Evolutionary conservation across 192 early-diverging fungal genomes (phyloP).

Genomic region (Linnemannia zychae): DNA sequence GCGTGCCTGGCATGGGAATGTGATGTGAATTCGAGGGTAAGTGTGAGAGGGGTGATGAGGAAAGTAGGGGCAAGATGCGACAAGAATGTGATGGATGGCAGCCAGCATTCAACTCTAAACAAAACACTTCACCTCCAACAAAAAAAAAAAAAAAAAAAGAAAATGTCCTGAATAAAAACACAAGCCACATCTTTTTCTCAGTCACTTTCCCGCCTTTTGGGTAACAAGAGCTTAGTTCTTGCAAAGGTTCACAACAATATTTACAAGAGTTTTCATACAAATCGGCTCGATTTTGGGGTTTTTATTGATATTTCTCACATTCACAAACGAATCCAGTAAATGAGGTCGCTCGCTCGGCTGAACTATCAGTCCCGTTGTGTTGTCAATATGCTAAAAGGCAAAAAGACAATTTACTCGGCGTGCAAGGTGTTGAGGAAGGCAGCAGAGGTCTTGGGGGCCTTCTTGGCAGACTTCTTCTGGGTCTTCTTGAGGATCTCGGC

Average conservation of each 20-base stretch:
- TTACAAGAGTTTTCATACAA: constrained; percentile 13
- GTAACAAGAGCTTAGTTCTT: too few species aligned
- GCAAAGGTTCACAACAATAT: background rate
- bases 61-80: background rate
- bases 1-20: constrained; percentile 32
- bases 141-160: constrained; percentile 32
- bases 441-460: constrained; percentile 58
- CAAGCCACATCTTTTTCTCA: constrained; percentile 22
- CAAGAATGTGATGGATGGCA: background rate
- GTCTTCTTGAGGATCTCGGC: constrained; percentile 73
- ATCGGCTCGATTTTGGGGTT: constrained; percentile 30
- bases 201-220: background rate
- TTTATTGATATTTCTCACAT: constrained; percentile 29
- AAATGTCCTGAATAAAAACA: constrained; percentile 15
- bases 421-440: constrained; percentile 54
- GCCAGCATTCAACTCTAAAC: constrained; percentile 3
- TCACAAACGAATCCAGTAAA: constrained; percentile 18
- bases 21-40: background rate
- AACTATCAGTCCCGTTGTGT: constrained; percentile 18
- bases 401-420: constrained; percentile 54
- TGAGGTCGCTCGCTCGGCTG: background rate
- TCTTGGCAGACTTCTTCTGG: constrained; percentile 58
- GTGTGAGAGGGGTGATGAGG: background rate
- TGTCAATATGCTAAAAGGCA: constrained; percentile 7
- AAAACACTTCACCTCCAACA: constrained; percentile 1